These are phyloP conservation scores for Colletotrichum acutatum DNA, from an alignment of 2,329 filamentous ascomycete species.

Conservation along the genomic window DNA sequence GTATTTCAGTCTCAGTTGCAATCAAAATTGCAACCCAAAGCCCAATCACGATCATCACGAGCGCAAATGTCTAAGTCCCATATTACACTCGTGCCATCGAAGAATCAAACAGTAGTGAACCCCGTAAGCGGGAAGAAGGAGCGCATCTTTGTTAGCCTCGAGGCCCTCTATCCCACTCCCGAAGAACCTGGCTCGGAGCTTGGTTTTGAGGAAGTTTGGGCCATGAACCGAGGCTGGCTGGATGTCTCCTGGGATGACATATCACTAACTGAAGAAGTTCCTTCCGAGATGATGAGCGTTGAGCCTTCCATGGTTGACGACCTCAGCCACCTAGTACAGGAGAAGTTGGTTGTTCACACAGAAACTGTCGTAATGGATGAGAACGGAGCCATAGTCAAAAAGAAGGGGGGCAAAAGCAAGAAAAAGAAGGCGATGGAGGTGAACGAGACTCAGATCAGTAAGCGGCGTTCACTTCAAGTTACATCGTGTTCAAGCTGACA, in stretches of 20 bases:
- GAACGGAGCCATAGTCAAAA: conserved; percentile 64
- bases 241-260: conserved; percentile 63
- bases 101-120: conserved; percentile 85
- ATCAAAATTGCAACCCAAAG: conserved; percentile 40
- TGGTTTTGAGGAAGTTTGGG: conserved; percentile 93
- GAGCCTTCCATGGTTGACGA: conserved; percentile 37
- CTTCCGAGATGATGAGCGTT: conserved; percentile 12
- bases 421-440: conserved; percentile 87
- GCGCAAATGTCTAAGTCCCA: conserved; percentile 70
- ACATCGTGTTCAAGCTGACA: conserved; percentile 42
- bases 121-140: conserved; percentile 85
- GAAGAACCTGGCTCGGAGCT: conserved; percentile 78
- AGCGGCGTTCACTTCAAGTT: conserved; percentile 48
- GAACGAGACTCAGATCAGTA: conserved; percentile 93
- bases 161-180: conserved; percentile 84
- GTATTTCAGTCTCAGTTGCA: conserved; percentile 61
- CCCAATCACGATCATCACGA: conserved; percentile 49
- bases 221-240: conserved; percentile 77
- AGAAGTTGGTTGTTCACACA: conserved; percentile 56
- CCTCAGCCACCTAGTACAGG: conserved; percentile 40
- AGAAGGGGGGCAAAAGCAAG: conserved; percentile 63
- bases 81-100: conserved; percentile 75
- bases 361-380: conserved; percentile 65
- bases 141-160: conserved; percentile 86
- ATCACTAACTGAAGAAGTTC: conserved; percentile 23